Conservation (phyloP, 305 asterid species). For the Fraxinus greggii region DNA sequence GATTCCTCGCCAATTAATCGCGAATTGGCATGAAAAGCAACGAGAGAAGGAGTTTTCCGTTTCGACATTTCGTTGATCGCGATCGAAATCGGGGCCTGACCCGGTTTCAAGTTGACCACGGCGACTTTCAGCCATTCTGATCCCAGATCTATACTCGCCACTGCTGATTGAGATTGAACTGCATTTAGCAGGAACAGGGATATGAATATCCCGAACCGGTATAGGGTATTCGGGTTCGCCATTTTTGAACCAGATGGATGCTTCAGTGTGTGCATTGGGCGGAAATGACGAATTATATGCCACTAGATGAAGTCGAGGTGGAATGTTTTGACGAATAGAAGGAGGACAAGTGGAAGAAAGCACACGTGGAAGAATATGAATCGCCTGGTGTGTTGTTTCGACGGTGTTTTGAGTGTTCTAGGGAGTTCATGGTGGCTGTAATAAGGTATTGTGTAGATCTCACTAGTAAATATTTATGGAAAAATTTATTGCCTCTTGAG, state of each 20-base stretch:
- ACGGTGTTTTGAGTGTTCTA: background rate
- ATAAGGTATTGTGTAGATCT: no score
- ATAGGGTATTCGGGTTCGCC: slow-evolving; percentile 36
- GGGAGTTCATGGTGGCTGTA: background rate
- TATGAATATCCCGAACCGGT: slow-evolving; percentile 40
- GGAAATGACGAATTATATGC: background rate
- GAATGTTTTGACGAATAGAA: slow-evolving; percentile 42
- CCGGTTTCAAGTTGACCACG: slow-evolving; percentile 91
- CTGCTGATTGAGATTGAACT: slow-evolving; percentile 68
- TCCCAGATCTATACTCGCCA: slow-evolving; percentile 96
- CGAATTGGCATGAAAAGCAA: slow-evolving; percentile 69
- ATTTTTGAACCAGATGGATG: slow-evolving; percentile 29
- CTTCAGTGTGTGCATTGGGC: slow-evolving; percentile 8
- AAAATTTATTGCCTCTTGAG: no score
- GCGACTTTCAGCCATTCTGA: slow-evolving; percentile 94
- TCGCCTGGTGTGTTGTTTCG: slow-evolving; percentile 59
- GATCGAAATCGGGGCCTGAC: slow-evolving; percentile 85
- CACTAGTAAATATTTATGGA: no score
- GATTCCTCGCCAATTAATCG: slow-evolving; percentile 94
- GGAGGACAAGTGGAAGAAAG: slow-evolving; percentile 26
- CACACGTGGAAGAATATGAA: slow-evolving; percentile 58
- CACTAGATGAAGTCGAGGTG: slow-evolving; percentile 29
- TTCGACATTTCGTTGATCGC: slow-evolving; percentile 98
- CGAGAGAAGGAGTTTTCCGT: slow-evolving; percentile 79
- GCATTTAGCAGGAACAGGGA: slow-evolving; percentile 38